These are phyloP conservation scores for Berberis thunbergii DNA, from an alignment of 164 flowering plant genomes.

Conservation along the genomic window DNA sequence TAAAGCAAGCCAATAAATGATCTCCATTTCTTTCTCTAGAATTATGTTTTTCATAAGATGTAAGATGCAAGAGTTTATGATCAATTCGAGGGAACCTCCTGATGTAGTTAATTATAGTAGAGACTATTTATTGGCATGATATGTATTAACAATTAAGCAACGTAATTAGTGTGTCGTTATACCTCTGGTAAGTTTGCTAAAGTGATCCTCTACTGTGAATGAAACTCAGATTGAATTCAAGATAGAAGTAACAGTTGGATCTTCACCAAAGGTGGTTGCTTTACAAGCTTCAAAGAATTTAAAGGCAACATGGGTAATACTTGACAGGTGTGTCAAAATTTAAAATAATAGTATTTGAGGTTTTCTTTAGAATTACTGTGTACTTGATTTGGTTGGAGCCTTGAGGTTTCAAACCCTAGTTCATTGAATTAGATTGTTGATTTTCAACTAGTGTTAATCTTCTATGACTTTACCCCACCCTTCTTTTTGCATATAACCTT, in stretches of 20 bases:
- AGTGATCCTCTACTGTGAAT: background rate
- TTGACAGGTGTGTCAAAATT: constrained; percentile 45
- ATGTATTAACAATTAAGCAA: background rate
- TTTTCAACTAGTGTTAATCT: too few species aligned
- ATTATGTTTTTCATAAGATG: too few species aligned
- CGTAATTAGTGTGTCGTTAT: background rate
- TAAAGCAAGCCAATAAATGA: too few species aligned
- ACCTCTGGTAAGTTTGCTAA: background rate
- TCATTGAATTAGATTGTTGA: background rate
- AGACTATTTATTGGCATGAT: too few species aligned
- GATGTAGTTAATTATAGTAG: too few species aligned
- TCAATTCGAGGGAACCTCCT: too few species aligned
- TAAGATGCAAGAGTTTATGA: too few species aligned
- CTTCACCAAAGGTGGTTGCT: constrained; percentile 40
- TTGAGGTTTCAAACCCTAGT: background rate
- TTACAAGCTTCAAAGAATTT: constrained; percentile 25
- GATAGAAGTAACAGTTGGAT: constrained; percentile 27
- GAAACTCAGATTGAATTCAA: constrained; percentile 31
- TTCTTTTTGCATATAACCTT: too few species aligned
- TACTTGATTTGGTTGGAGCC: background rate
- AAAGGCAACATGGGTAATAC: constrained; percentile 52
- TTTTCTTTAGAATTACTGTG: background rate
- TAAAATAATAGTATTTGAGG: background rate
- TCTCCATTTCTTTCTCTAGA: too few species aligned
- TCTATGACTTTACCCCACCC: too few species aligned